Conservation (phyloP, 108 stramenopile species). For the Mediolabrus comicus region DNA sequence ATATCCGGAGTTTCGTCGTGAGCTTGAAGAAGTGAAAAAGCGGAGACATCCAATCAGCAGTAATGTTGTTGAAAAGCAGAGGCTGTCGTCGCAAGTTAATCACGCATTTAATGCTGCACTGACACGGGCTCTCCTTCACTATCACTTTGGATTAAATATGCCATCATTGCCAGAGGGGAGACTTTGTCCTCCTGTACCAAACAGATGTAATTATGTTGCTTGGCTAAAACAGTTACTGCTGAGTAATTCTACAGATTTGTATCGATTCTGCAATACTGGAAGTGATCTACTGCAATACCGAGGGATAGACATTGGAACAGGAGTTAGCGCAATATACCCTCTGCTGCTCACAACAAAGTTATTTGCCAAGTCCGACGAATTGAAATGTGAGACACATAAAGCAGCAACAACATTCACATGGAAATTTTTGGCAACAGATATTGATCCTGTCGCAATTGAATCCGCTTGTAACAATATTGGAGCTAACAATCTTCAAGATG, state of each 20-base stretch:
- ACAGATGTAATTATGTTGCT: slow-evolving; percentile 86
- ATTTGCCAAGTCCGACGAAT: slow-evolving; percentile 9
- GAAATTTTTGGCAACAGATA: slow-evolving; percentile 80
- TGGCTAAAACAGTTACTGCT: slow-evolving; percentile 79
- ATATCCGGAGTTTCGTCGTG: slow-evolving; percentile 63
- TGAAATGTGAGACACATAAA: neutral
- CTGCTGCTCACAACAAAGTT: slow-evolving; percentile 51
- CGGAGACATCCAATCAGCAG: slow-evolving; percentile 4
- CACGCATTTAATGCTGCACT: slow-evolving; percentile 70
- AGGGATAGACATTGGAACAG: slow-evolving; percentile 91
- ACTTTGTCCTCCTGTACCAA: slow-evolving; percentile 91
- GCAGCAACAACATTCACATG: slow-evolving; percentile 17
- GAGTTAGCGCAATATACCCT: slow-evolving; percentile 87
- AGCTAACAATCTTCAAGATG: slow-evolving; percentile 61
- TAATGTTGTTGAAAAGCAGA: neutral
- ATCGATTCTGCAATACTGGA: slow-evolving; percentile 14
- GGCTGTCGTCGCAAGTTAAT: slow-evolving; percentile 17
- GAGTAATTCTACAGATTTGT: slow-evolving; percentile 4
- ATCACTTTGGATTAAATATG: slow-evolving; percentile 61
- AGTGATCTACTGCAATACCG: neutral
- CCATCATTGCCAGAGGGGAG: slow-evolving; percentile 70
- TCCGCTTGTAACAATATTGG: slow-evolving; percentile 71
- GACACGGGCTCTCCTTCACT: slow-evolving; percentile 76
- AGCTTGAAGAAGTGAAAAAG: slow-evolving; percentile 35
- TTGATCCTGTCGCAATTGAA: slow-evolving; percentile 75